Base-by-base conservation (phyloP, 441 rosid species). In the Monsonia emarginata region DNA sequence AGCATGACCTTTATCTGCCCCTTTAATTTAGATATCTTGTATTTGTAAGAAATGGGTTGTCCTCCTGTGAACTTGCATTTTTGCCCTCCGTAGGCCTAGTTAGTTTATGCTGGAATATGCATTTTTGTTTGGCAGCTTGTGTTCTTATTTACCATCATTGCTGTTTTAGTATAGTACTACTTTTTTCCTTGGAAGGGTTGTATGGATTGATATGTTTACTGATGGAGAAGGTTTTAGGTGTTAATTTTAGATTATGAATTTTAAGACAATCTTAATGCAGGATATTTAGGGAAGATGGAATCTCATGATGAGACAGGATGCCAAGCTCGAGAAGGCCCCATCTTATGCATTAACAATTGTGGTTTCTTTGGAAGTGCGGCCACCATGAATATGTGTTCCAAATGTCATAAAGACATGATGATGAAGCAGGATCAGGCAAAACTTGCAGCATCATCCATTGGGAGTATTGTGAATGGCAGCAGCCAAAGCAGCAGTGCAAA, bases 281-380 rank as follows among this genome's bases (percentile, higher is more conserved):
- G 70, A 65, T 48, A 61, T 61, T 48, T 36, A 26, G 69, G 66
- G 68, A 67, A 71, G 62, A 80, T 80, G 84, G 81, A 80, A 44
- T 78, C 84, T 63, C 81, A 75, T 8, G 71, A 79, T 70, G 82
- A 79, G 73, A 79, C 80, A 36, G 80, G 80, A 62, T 76, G 78
- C 76, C 74, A 76, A 65, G 80, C 80, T 24, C 80, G 72, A 18
- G 74, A 76, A 32, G 72, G 74, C 62, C 74, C 76, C 32, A 70
- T 66, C 61, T 69, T 73, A 25, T 72, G 80, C 67, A 16, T 76
- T 26, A 76, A 76, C 74, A 76, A 73, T 59, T 76, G 80, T 50
- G 84, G 81, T 64, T 80, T 84, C 81, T 82, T 82, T 9, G 86
- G 86, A 64, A 84, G 86, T 42, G 83, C 86, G 5, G 88, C 88